A percentile compares a stretch with the other conserved stretches of the same genome.
Conservation (phyloP, 169 alveolate species). For the Condylostoma magnum region DNA sequence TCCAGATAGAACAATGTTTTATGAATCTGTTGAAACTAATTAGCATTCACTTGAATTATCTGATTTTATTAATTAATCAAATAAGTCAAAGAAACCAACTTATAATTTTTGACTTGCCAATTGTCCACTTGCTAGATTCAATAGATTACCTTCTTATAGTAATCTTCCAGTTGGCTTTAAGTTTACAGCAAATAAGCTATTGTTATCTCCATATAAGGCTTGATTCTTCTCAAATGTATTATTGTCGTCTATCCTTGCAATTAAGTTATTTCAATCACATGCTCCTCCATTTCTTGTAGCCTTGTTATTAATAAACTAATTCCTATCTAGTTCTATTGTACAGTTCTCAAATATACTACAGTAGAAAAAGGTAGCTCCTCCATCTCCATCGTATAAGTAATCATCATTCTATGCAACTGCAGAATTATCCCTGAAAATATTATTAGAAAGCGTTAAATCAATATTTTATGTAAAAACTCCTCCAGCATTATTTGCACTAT, state of each 20-base stretch:
- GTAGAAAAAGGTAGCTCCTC: background rate
- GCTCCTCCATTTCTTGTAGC: constrained; percentile 20
- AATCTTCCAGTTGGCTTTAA: background rate
- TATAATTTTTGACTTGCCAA: background rate
- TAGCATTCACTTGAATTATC: background rate
- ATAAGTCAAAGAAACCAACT: background rate
- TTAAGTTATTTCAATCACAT: background rate
- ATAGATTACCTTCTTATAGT: background rate
- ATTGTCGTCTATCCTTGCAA: background rate
- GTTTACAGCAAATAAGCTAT: background rate
- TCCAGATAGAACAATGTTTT: background rate
- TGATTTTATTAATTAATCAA: background rate
- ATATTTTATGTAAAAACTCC: background rate
- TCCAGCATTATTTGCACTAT: background rate
- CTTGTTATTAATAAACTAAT: background rate
- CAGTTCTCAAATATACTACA: background rate
- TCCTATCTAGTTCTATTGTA: background rate
- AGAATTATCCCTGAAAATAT: background rate
- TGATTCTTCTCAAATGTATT: background rate
- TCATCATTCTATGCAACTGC: background rate
- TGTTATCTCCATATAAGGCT: constrained; percentile 1
- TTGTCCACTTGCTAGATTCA: background rate
- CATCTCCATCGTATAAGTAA: background rate
- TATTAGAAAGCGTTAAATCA: background rate
- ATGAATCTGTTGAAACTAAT: background rate